phyloP scores from a whole-genome alignment of 2,329 filamentous ascomycete species.

The Penicillium corylophilum region DNA sequence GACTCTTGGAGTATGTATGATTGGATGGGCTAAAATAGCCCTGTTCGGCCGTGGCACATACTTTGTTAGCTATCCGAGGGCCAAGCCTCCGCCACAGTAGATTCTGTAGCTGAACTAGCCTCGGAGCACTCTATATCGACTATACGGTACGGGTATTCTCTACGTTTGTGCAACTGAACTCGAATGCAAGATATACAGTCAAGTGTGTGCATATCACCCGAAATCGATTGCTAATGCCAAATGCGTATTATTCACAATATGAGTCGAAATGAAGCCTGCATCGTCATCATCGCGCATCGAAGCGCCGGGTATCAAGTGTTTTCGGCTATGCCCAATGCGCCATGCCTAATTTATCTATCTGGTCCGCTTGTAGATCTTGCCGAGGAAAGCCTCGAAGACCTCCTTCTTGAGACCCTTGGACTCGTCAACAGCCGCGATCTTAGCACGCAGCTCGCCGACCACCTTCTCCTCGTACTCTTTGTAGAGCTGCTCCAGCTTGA shows the following conservation, averaged over 20 bases:
- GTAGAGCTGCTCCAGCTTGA: slow-evolving; percentile 81
- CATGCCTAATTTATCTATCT: slow-evolving; percentile 60
- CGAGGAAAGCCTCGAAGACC: slow-evolving; percentile 84
- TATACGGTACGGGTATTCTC: no score
- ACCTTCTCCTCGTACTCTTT: slow-evolving; percentile 85
- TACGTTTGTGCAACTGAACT: background rate
- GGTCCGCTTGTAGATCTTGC: slow-evolving; percentile 97
- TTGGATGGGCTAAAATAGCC: background rate
- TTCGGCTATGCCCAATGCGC: background rate
- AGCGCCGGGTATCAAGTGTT: slow-evolving; percentile 13
- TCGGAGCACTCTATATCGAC: no score
- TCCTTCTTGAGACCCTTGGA: slow-evolving; percentile 83
- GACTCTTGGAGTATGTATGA: background rate
- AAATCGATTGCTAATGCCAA: background rate
- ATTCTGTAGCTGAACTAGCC: no score
- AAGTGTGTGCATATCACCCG: no score
- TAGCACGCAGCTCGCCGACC: slow-evolving; percentile 71
- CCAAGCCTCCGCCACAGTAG: background rate
- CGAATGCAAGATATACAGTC: no score
- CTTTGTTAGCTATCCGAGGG: background rate
- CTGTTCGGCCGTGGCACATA: background rate
- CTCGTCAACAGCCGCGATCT: slow-evolving; percentile 82
- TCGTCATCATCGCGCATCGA: slow-evolving; percentile 3
- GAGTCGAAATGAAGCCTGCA: background rate
- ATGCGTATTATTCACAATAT: background rate